phyloP scores from a whole-genome alignment of 2,329 filamentous ascomycete species.

The Calonectria pseudoturangicola region DNA sequence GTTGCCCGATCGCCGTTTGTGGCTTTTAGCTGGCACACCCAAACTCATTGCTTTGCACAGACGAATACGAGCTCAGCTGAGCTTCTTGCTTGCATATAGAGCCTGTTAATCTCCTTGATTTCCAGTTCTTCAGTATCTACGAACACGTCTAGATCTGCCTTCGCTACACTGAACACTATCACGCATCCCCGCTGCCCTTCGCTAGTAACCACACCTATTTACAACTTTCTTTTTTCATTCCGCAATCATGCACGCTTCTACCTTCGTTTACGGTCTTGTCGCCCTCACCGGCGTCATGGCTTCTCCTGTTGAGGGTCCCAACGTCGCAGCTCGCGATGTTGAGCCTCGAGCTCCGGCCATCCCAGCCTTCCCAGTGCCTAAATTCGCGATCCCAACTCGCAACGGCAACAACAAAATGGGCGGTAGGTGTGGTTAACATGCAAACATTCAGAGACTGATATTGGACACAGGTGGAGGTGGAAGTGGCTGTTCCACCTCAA shows the following conservation, averaged over 20 bases:
- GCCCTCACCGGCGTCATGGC: constrained; percentile 39
- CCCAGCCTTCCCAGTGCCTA: constrained; percentile 41
- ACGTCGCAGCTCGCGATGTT: constrained; percentile 36
- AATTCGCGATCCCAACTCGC: constrained; percentile 24
- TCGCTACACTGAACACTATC: background rate
- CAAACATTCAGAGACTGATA: constrained; percentile 5
- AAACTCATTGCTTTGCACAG: background rate
- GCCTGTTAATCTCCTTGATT: background rate
- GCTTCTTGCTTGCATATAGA: background rate
- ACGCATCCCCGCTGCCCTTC: background rate
- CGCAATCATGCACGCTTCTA: constrained; percentile 42
- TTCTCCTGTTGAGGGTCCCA: constrained; percentile 30
- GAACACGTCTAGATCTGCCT: background rate
- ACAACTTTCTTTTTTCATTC: background rate
- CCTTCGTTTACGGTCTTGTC: constrained; percentile 34
- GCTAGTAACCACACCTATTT: background rate
- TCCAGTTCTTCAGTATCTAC: background rate
- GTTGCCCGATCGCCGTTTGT: background rate
- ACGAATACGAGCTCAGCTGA: background rate
- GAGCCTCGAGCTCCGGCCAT: constrained; percentile 35
- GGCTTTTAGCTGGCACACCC: background rate
- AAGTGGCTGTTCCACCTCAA: background rate
- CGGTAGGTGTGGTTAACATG: background rate
- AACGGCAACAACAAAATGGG: background rate
- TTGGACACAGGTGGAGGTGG: background rate